These are phyloP conservation scores for Coemansia sp. DNA, from an alignment of 192 early-diverging fungal genomes.

Conservation along the genomic window DNA sequence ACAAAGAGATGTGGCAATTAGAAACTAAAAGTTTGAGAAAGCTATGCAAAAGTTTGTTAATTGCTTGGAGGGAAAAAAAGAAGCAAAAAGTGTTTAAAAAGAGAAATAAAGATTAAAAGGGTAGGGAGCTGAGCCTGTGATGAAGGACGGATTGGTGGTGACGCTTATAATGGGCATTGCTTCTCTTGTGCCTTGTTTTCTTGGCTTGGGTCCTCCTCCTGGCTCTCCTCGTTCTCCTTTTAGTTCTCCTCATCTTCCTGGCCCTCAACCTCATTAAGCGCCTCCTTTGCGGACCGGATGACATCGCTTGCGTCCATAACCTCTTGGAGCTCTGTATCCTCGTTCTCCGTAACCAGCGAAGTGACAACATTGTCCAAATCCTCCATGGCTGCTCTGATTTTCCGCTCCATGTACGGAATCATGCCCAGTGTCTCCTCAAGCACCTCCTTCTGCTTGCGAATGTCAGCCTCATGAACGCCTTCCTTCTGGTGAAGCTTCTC, in stretches of 20 bases:
- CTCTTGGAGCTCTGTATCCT: neutral
- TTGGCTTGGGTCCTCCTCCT: neutral
- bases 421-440: constrained; percentile 49
- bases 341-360: neutral
- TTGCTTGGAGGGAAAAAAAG: neutral
- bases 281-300: neutral
- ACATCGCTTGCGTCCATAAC: neutral
- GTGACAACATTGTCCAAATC: constrained; percentile 41
- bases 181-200: neutral
- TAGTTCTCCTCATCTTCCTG: neutral
- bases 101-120: neutral
- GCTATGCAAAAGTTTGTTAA: neutral
- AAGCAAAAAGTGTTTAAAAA: neutral
- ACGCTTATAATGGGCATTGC: neutral
- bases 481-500: constrained; percentile 19
- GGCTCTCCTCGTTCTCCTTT: neutral
- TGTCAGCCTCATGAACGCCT: constrained; percentile 31
- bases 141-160: neutral
- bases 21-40: neutral
- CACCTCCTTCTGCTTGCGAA: constrained; percentile 55
- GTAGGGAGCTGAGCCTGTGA: neutral
- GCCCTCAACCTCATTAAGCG: neutral
- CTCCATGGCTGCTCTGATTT: constrained; percentile 35
- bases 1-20: neutral
- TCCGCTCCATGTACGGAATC: constrained; percentile 48